Base-by-base conservation (phyloP, 106 monocot genomes). In the Acorus gramineus region DNA sequence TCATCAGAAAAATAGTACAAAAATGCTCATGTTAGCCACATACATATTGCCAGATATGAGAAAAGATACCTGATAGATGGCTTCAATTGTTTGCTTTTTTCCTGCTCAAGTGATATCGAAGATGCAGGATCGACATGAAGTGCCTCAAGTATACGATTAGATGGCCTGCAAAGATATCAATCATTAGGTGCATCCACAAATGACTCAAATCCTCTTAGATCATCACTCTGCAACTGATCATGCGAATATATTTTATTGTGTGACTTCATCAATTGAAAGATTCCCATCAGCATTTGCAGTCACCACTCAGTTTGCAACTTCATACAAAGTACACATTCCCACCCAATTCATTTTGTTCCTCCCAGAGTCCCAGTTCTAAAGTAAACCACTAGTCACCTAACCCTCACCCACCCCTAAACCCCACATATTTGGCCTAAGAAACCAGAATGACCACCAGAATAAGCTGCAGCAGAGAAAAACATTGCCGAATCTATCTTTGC, bases 91-190 rank as follows among this genome's bases (percentile, higher is more conserved):
- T 88, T 98, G 46, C 47, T 77, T 64, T 76, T 98, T 45, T 92
- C 92, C 65, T 84, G 78, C 61, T 90, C 92, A 62, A 86, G 12
- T 28, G 98, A 83, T n/a, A 88, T 59, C 71, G 83, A 64, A 71
- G 91, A 88, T 75, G 98, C 98, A 69, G 98, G 98, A 79, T 98
- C 98, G 67, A 80, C 67, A 69, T 92, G 98, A 64, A 98, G 74
- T 66, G 98, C 98, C 71, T 98, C 98, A 46, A 98, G 85, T 70
- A 98, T 92, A 64, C 75, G 80, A 57, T 76, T 69, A 49, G 89
- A 75, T 56, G 80, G 53, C 78, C 90, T 95, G 90, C 76, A 87
- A 74, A 71, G 5, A 63, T 14, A 6, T 7, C 66, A 71, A 55
- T 54, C 12, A 70, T 69, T 53, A 82, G 60, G 79, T 28, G 68